phyloP scores from a whole-genome alignment of 2,329 filamentous ascomycete genomes.

The Plenodomus tracheiphilus region DNA sequence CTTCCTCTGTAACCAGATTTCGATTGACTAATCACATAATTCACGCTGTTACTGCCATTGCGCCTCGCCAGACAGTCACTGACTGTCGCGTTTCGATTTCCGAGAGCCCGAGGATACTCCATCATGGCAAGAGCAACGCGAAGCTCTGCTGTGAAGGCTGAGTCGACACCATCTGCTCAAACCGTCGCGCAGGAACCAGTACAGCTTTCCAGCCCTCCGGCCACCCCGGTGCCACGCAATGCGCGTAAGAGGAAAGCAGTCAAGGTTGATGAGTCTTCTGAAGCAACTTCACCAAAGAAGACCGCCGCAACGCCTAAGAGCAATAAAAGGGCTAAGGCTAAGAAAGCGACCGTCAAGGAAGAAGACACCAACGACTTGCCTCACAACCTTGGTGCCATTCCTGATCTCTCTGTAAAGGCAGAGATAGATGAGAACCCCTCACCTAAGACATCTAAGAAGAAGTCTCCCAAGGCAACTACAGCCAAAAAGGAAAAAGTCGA shows the following conservation, averaged over 20 bases:
- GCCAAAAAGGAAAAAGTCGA: conserved; percentile 24
- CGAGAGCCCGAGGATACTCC: not conserved
- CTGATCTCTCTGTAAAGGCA: conserved; percentile 13
- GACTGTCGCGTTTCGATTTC: conserved; percentile 3
- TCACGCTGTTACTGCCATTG: conserved; percentile 15
- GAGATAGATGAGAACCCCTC: conserved; percentile 10
- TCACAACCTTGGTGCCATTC: conserved; percentile 56
- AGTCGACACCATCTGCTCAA: conserved; percentile 9
- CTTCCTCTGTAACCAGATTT: conserved; percentile 1
- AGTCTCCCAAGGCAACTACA: conserved; percentile 15
- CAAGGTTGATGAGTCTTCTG: conserved; percentile 22
- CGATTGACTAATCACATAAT: not conserved
- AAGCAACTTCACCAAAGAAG: conserved; percentile 3
- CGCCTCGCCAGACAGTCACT: conserved; percentile 4
- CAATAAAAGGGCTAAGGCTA: conserved; percentile 44
- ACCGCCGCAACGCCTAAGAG: conserved; percentile 21
- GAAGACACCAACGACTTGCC: conserved; percentile 55
- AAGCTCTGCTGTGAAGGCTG: conserved; percentile 25
- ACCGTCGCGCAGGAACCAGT: conserved; percentile 27
- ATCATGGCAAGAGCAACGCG: conserved; percentile 40
- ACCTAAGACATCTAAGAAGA: conserved; percentile 25
- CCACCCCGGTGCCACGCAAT: conserved; percentile 41
- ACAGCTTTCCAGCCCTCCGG: conserved; percentile 50
- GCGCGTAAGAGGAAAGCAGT: conserved; percentile 30
- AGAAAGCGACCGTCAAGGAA: conserved; percentile 41